Conservation (phyloP, 2,329 filamentous ascomycete genomes). For the Diaporthe capsici region DNA sequence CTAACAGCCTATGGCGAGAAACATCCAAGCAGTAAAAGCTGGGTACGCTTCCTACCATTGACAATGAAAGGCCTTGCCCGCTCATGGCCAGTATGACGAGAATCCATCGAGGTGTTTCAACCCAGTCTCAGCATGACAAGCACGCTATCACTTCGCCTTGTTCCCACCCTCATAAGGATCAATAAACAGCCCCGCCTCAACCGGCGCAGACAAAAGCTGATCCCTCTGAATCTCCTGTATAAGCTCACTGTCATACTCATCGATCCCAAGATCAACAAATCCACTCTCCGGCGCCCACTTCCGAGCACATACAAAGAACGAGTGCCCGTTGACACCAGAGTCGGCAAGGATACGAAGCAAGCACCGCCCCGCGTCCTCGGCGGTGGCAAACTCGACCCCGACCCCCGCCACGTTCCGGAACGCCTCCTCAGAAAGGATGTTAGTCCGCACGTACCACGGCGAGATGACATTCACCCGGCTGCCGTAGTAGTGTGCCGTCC, state of each 20-base stretch:
- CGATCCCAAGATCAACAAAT: conserved; percentile 40
- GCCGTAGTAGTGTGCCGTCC: conserved; percentile 50
- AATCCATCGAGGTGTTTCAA: not conserved
- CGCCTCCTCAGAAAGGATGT: conserved; percentile 49
- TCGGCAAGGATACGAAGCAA: conserved; percentile 49
- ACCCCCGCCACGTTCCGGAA: conserved; percentile 41
- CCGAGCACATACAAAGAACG: conserved; percentile 45
- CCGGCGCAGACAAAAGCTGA: conserved; percentile 47
- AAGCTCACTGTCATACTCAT: conserved; percentile 50
- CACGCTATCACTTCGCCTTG: not conserved
- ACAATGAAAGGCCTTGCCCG: not conserved
- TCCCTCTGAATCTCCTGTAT: conserved; percentile 48
- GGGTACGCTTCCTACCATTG: not conserved
- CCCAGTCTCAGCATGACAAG: not conserved
- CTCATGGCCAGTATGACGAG: not conserved
- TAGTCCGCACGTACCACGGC: conserved; percentile 51
- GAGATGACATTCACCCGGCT: conserved; percentile 55
- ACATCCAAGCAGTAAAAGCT: too few species aligned
- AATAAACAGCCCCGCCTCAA: conserved; percentile 45
- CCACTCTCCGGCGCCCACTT: not conserved
- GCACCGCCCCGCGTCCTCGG: conserved; percentile 46
- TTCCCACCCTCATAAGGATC: not conserved
- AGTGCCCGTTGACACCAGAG: conserved; percentile 47
- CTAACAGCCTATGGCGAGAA: too few species aligned
- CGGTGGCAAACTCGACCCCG: conserved; percentile 48